A percentile compares a stretch with the other conserved stretches of the same genome.
These are phyloP conservation scores for Lunularia cruciata DNA, from an alignment of 225 moss, liverwort and hornwort species.

Conservation along the genomic window DNA sequence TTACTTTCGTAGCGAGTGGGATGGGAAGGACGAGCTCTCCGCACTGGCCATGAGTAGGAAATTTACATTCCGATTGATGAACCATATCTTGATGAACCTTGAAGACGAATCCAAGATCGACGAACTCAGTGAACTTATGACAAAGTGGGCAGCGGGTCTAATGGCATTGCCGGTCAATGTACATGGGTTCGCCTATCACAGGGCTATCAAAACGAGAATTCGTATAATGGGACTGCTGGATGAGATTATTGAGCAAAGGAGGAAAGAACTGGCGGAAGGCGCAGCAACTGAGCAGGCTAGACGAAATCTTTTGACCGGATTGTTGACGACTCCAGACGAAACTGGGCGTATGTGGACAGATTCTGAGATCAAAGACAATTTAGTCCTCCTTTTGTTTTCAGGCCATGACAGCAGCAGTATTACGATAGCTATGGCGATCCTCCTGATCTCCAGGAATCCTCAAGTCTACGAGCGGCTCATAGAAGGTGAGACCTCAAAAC, in stretches of 20 bases:
- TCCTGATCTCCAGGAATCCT: slow-evolving; percentile 2
- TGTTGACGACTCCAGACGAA: slow-evolving; percentile 38
- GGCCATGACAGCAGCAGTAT: slow-evolving; percentile 43
- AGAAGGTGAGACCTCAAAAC: slow-evolving; percentile 21
- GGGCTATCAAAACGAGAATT: not conserved
- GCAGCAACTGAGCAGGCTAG: not conserved
- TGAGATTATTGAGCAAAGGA: not conserved
- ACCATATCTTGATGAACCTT: not conserved
- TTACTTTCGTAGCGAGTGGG: too few relatives aligned
- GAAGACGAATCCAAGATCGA: not conserved
- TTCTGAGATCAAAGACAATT: slow-evolving; percentile 44
- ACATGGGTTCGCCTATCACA: not conserved
- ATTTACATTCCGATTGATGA: not conserved
- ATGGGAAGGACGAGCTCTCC: not conserved
- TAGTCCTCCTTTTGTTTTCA: slow-evolving; percentile 29
- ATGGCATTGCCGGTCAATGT: not conserved
- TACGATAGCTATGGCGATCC: slow-evolving; percentile 29
- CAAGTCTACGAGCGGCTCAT: not conserved
- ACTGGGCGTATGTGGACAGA: slow-evolving; percentile 29
- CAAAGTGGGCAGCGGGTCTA: not conserved
- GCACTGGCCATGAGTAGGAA: not conserved
- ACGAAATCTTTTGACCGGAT: not conserved
- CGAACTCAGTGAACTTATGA: not conserved
- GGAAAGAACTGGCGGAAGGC: not conserved
- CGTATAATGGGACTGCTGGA: not conserved